Percentiles rank a stretch among this genome's conserved stretches.
Conservation (phyloP, 306 rosid species). For the Pterocarpus macrocarpus region DNA sequence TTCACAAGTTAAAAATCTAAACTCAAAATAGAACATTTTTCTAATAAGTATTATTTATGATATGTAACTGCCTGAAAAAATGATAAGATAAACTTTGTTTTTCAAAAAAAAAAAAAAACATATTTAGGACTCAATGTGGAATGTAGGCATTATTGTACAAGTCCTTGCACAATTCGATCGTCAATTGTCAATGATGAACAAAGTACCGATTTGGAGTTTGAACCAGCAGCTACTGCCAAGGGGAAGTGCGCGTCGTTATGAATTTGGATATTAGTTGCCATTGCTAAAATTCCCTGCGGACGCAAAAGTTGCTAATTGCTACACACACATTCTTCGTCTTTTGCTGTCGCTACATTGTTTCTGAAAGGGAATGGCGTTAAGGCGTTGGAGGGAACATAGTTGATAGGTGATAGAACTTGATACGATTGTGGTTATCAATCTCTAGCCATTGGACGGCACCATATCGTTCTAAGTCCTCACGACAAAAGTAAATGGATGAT, state of each 20-base stretch:
- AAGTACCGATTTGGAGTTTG: neutral
- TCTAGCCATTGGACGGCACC: neutral
- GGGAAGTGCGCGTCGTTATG: neutral
- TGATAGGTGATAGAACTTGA: neutral
- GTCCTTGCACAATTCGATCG: no score
- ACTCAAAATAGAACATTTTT: no score
- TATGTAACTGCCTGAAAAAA: no score
- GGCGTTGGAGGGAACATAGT: neutral
- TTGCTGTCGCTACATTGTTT: neutral
- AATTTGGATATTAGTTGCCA: neutral
- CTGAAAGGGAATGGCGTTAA: neutral
- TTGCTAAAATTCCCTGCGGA: neutral
- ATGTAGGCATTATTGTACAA: neutral
- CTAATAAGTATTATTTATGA: no score
- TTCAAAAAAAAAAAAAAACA: no score
- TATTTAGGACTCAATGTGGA: neutral
- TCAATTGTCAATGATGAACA: neutral
- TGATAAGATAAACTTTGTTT: no score
- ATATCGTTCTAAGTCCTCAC: neutral
- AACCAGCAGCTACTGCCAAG: neutral
- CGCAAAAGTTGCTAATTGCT: neutral
- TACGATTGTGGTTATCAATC: neutral
- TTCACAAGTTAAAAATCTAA: no score
- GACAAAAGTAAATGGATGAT: neutral
- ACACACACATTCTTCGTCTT: neutral